phyloP scores from a whole-genome alignment of 1,284 basidiomycete genomes.

The Takashimella tepidaria region DNA sequence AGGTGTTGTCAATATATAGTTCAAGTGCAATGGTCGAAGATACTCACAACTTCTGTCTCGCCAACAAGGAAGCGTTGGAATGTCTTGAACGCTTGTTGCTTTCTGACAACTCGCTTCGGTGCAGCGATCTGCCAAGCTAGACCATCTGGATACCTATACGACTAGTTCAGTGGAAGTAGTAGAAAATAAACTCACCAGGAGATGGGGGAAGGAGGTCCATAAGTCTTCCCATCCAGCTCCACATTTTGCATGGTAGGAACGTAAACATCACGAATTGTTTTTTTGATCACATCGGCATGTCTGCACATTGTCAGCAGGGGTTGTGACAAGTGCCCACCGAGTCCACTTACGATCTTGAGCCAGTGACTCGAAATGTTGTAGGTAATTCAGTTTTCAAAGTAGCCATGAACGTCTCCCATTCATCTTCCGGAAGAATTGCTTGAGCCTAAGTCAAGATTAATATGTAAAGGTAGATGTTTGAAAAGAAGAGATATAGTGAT shows the following conservation, averaged over 20 bases:
- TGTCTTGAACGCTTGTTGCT: slow-evolving; percentile 87
- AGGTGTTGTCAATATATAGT: not conserved
- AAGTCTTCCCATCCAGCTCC: slow-evolving; percentile 62
- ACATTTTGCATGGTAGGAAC: slow-evolving; percentile 72
- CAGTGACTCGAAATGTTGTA: slow-evolving; percentile 90
- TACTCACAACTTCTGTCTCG: slow-evolving; percentile 87
- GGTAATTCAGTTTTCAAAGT: slow-evolving; percentile 71
- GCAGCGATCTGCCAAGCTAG: slow-evolving; percentile 96
- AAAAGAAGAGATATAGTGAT: too few relatives aligned
- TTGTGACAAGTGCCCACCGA: too few relatives aligned
- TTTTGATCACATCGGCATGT: slow-evolving; percentile 66
- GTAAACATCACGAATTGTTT: slow-evolving; percentile 66
- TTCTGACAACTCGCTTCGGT: slow-evolving; percentile 81
- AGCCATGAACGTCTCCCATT: slow-evolving; percentile 75
- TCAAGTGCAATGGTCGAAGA: not conserved
- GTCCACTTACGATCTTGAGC: slow-evolving; percentile 67
- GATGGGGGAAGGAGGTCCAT: slow-evolving; percentile 73
- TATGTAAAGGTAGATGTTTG: too few relatives aligned
- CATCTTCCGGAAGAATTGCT: slow-evolving; percentile 50
- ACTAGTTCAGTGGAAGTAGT: slow-evolving; percentile 3
- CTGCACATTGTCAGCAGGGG: too few relatives aligned
- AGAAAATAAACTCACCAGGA: slow-evolving; percentile 59
- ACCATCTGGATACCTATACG: slow-evolving; percentile 77
- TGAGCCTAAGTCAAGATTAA: slow-evolving; percentile 42
- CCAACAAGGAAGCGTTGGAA: slow-evolving; percentile 97